Conservation (phyloP, 768 basidiomycete species). For the Glaciozyma martinii region DNA sequence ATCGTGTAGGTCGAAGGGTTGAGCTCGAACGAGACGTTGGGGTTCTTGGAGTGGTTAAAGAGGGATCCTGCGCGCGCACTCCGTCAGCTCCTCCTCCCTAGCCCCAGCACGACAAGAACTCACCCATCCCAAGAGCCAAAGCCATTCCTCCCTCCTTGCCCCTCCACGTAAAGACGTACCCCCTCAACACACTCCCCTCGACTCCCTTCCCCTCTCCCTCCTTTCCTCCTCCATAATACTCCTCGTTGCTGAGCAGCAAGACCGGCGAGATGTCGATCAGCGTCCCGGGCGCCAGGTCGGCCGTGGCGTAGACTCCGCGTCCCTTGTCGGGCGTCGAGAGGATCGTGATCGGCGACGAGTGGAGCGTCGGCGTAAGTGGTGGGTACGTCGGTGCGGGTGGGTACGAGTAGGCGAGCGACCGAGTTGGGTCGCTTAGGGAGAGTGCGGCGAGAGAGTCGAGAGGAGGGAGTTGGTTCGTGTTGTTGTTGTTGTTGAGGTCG, state of each 20-base stretch:
- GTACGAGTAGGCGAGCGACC: slow-evolving; percentile 5
- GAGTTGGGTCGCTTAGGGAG: neutral
- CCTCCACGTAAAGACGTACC: slow-evolving; percentile 67
- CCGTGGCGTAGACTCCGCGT: slow-evolving; percentile 47
- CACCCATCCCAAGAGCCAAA: slow-evolving; percentile 68
- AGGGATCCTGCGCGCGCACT: slow-evolving; percentile 53
- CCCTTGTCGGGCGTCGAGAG: slow-evolving; percentile 35
- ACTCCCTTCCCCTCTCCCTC: slow-evolving; percentile 38
- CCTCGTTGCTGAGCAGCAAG: slow-evolving; percentile 59
- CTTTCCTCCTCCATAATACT: slow-evolving; percentile 48
- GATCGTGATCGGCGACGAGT: slow-evolving; percentile 37
- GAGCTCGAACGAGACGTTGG: slow-evolving; percentile 61
- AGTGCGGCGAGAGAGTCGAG: too few species aligned
- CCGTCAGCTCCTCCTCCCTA: neutral
- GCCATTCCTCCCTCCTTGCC: slow-evolving; percentile 58
- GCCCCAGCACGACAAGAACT: slow-evolving; percentile 16
- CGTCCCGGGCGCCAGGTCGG: slow-evolving; percentile 52
- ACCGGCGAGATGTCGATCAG: slow-evolving; percentile 79
- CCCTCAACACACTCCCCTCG: slow-evolving; percentile 60
- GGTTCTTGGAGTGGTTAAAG: slow-evolving; percentile 62
- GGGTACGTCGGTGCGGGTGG: slow-evolving; percentile 17
- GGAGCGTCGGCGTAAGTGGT: slow-evolving; percentile 30
- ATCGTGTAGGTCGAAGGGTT: slow-evolving; percentile 54
- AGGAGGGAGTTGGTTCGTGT: too few species aligned
- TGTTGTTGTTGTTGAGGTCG: too few species aligned